Evolutionary conservation across 257 asterid genomes (phyloP).

Genomic region (Sherardia arvensis): DNA sequence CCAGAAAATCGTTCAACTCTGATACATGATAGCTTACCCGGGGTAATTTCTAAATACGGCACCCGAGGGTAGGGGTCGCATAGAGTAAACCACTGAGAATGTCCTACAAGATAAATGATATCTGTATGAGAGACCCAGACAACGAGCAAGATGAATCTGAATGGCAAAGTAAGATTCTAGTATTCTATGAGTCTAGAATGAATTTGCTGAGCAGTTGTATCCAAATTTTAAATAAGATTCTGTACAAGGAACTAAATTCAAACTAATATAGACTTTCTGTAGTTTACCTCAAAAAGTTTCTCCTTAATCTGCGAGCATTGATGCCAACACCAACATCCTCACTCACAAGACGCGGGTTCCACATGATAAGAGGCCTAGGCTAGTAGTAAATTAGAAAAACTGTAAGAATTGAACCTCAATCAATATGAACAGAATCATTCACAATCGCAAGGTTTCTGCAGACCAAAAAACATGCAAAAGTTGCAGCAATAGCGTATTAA

Average conservation of each 20-base stretch:
- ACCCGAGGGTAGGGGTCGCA: constrained; percentile 80
- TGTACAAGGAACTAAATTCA: neutral
- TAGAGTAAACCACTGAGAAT: constrained; percentile 71
- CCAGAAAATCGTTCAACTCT: no score
- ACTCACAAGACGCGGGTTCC: constrained; percentile 95
- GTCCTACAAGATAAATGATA: constrained; percentile 39
- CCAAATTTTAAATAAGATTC: neutral
- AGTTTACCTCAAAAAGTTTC: constrained; percentile 64
- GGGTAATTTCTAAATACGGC: constrained; percentile 95
- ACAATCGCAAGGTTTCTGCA: neutral
- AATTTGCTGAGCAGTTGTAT: neutral
- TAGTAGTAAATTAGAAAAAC: constrained; percentile 35
- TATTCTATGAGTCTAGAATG: neutral
- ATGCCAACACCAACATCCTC: constrained; percentile 96
- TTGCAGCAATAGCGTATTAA: neutral
- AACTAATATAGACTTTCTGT: neutral
- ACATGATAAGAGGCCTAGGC: constrained; percentile 99
- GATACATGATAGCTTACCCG: constrained; percentile 41
- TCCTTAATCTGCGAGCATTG: constrained; percentile 67
- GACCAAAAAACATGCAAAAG: neutral
- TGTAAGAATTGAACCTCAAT: constrained; percentile 10
- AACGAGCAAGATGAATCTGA: neutral
- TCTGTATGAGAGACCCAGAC: neutral
- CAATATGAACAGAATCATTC: neutral
- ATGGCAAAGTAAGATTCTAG: neutral